A percentile compares a stretch with the other conserved stretches of the same genome.
These are phyloP conservation scores for Boletus eberwhitei DNA, from an alignment of 768 basidiomycete species.

Conservation along the genomic window DNA sequence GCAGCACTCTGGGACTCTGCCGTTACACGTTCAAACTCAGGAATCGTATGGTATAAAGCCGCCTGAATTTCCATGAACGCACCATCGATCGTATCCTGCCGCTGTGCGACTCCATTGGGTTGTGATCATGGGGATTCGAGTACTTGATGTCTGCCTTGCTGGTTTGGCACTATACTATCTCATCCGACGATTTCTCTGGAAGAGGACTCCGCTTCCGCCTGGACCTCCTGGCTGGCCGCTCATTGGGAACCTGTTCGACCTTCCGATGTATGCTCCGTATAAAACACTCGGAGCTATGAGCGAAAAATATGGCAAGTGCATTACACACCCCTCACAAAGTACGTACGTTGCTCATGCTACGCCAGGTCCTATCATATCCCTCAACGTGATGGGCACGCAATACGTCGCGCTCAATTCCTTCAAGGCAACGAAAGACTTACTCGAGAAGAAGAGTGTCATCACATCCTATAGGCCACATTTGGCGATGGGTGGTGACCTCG, in stretches of 20 bases:
- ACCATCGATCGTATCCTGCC: background rate
- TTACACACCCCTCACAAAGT: background rate
- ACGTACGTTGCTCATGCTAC: slow-evolving; percentile 6
- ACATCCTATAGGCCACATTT: slow-evolving; percentile 6
- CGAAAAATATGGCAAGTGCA: slow-evolving; percentile 43
- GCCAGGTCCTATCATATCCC: slow-evolving; percentile 6
- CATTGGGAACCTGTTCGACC: slow-evolving; percentile 53
- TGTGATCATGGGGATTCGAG: background rate
- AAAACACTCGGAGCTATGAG: slow-evolving; percentile 40
- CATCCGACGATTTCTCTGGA: background rate
- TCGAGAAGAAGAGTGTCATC: slow-evolving; percentile 9
- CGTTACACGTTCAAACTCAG: no score
- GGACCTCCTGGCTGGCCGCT: slow-evolving; percentile 32
- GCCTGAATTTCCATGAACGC: background rate
- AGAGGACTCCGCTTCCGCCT: slow-evolving; percentile 6
- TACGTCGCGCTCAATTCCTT: slow-evolving; percentile 49
- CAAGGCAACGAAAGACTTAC: slow-evolving; percentile 26
- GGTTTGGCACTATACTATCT: slow-evolving; percentile 5
- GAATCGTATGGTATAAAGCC: background rate
- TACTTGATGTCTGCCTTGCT: slow-evolving; percentile 7
- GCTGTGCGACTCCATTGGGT: background rate
- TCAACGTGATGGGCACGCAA: slow-evolving; percentile 37
- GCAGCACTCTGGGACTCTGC: no score
- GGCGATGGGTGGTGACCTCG: slow-evolving; percentile 20
- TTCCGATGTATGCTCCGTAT: slow-evolving; percentile 51